Evolutionary conservation across 108 stramenopile genomes (phyloP).

Genomic region (Schizochytrium sp.): DNA sequence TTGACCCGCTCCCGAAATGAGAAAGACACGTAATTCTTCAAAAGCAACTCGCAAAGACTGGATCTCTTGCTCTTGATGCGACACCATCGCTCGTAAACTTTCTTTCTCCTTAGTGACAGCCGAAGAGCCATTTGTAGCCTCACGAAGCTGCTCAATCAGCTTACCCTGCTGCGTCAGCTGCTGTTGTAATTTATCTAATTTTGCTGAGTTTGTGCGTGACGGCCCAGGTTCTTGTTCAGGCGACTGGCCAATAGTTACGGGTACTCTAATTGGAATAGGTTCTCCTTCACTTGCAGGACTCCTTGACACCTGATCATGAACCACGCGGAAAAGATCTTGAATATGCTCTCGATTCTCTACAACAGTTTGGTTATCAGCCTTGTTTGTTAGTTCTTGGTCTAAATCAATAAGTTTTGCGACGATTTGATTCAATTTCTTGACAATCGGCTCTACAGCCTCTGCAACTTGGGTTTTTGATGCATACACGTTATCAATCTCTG

Average conservation of each 20-base stretch:
- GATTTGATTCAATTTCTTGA: conserved; percentile 30
- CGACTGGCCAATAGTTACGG: not conserved
- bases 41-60: too few relatives aligned
- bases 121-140: too few relatives aligned
- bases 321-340: conserved; percentile 15
- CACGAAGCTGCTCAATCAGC: too few relatives aligned
- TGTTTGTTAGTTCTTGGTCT: not conserved
- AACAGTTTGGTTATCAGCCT: conserved; percentile 39
- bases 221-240: too few relatives aligned
- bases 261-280: not conserved
- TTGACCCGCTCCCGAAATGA: too few relatives aligned
- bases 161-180: too few relatives aligned
- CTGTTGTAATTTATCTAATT: too few relatives aligned
- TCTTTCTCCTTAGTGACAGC: too few relatives aligned
- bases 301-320: conserved; percentile 38
- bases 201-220: too few relatives aligned
- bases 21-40: too few relatives aligned
- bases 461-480: not conserved
- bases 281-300: not conserved
- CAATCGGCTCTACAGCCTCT: conserved; percentile 49
- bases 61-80: too few relatives aligned
- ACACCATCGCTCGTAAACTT: too few relatives aligned
- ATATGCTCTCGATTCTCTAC: conserved; percentile 50
- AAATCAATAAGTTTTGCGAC: conserved; percentile 43
- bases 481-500: not conserved